Conservation (phyloP, 169 alveolate genomes). For the Plasmodium vivax region DNA sequence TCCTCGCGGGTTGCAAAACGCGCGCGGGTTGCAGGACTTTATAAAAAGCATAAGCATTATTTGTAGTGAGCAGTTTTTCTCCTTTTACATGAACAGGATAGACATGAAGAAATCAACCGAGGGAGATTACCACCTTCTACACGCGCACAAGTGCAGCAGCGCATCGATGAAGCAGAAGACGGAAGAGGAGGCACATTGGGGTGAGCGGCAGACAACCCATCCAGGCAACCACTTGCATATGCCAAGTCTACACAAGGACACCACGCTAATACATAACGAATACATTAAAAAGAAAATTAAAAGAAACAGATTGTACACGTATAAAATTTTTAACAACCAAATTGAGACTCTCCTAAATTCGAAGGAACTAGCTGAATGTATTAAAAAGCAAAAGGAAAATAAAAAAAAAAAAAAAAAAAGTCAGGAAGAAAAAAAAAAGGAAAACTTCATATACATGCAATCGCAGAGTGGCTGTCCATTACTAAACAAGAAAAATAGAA, state of each 20-base stretch:
- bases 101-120: conserved; percentile 1
- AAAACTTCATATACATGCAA: conserved; percentile 26
- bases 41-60: conserved; percentile 51
- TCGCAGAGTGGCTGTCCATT: neutral
- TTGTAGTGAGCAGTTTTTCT: conserved; percentile 9
- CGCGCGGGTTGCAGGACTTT: conserved; percentile 6
- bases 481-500: conserved; percentile 21
- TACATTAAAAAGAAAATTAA: conserved; percentile 68
- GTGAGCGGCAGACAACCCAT: neutral
- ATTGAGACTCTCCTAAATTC: conserved; percentile 41
- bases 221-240: neutral
- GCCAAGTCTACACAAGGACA: conserved; percentile 9
- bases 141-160: neutral
- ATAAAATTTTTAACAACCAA: conserved; percentile 42
- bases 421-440: conserved; percentile 35
- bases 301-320: conserved; percentile 53
- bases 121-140: neutral
- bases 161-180: neutral
- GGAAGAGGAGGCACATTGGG: neutral
- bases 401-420: conserved; percentile 8
- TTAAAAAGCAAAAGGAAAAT: conserved; percentile 40
- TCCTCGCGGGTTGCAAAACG: neutral
- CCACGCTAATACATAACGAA: conserved; percentile 51
- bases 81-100: conserved; percentile 57
- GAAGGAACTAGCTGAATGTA: conserved; percentile 36